Evolutionary conservation across 2,329 filamentous ascomycete species (phyloP).

Genomic region (Calonectria hawksworthii): DNA sequence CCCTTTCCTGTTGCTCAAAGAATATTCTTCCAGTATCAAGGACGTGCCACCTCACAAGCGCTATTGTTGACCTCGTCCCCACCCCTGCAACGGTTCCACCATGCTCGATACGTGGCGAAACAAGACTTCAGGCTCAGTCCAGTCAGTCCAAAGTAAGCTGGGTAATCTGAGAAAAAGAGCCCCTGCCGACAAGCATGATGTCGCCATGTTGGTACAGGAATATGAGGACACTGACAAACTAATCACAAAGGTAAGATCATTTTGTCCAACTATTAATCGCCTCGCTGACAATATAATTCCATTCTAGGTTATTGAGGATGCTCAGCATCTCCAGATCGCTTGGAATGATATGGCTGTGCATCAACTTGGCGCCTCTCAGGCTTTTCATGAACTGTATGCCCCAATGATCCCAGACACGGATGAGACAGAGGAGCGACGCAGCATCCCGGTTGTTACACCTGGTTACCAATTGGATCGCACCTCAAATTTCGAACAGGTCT

Average conservation of each 20-base stretch:
- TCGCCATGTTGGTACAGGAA: constrained; percentile 20
- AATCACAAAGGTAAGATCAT: constrained; percentile 25
- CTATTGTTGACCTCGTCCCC: neutral
- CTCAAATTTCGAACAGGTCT: constrained; percentile 17
- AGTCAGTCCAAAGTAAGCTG: constrained; percentile 26
- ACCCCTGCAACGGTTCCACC: neutral
- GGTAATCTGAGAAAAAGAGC: constrained; percentile 24
- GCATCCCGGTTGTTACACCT: constrained; percentile 2
- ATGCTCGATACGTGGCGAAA: constrained; percentile 21
- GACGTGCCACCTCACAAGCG: neutral
- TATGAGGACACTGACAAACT: constrained; percentile 27
- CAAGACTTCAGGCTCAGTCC: constrained; percentile 25
- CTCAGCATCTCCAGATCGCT: constrained; percentile 21
- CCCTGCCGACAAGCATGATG: constrained; percentile 24
- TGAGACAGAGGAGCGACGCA: constrained; percentile 13
- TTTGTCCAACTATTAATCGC: neutral
- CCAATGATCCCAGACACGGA: constrained; percentile 19
- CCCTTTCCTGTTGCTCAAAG: neutral
- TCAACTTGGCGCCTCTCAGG: constrained; percentile 21
- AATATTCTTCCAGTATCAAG: neutral
- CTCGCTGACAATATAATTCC: neutral
- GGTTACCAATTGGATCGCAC: constrained; percentile 4
- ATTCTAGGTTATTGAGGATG: constrained; percentile 28
- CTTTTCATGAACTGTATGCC: constrained; percentile 26
- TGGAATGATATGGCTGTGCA: constrained; percentile 28